phyloP scores from a whole-genome alignment of 2,329 filamentous ascomycete genomes.

The Ploettnerulaceae sp. region DNA sequence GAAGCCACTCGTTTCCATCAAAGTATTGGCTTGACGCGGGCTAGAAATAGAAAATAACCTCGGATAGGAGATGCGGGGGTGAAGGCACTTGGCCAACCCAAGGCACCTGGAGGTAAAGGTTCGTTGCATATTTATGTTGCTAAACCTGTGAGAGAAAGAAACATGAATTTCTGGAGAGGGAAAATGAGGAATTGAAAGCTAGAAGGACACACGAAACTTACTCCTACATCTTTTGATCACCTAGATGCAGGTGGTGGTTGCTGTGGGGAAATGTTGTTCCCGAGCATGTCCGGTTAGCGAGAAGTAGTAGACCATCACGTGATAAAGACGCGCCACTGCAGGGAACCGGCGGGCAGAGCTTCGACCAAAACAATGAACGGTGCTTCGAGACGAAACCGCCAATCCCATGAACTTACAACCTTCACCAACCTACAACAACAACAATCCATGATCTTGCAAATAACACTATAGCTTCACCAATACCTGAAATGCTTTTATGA shows the following conservation, averaged over 20 bases:
- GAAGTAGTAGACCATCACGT: slow-evolving; percentile 9
- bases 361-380: slow-evolving; percentile 26
- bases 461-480: slow-evolving; percentile 11
- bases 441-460: slow-evolving; percentile 14
- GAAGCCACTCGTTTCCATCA: slow-evolving; percentile 72
- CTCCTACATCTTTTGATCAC: not conserved
- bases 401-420: slow-evolving; percentile 15
- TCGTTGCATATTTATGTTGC: slow-evolving; percentile 16
- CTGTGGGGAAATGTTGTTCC: slow-evolving; percentile 14
- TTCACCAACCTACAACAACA: slow-evolving; percentile 19
- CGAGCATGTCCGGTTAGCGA: slow-evolving; percentile 12
- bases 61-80: slow-evolving; percentile 2
- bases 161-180: too few species aligned
- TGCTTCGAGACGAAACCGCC: slow-evolving; percentile 5
- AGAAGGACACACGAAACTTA: not conserved
- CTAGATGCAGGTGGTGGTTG: not conserved
- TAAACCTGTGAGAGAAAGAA: not conserved
- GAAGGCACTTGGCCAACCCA: not conserved
- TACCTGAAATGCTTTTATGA: slow-evolving; percentile 28
- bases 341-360: slow-evolving; percentile 1
- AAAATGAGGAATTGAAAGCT: not conserved
- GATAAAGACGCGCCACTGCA: slow-evolving; percentile 8
- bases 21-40: slow-evolving; percentile 24
- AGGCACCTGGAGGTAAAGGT: slow-evolving; percentile 13
- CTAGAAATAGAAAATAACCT: slow-evolving; percentile 24